Evolutionary conservation across 2,329 filamentous ascomycete genomes (phyloP), one percentile per base, ranked within the genome.

Genomic region (Nectriaceae sp.): DNA sequence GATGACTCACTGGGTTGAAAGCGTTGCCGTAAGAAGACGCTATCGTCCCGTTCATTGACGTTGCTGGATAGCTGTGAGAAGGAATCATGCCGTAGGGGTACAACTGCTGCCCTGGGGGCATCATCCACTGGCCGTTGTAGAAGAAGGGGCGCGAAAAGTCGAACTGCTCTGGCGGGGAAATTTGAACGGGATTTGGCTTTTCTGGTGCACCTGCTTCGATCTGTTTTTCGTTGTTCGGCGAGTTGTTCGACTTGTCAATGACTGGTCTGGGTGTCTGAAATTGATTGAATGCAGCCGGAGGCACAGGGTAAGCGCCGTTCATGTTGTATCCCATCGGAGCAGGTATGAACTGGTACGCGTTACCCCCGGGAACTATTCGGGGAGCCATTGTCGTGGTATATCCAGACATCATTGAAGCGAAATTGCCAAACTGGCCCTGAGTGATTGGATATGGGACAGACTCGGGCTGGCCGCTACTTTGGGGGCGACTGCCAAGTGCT

Each of bases 91-190:
- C 60, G 44, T 63, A 61, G 4, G 62, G 59, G 19, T 61, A 61
- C 40, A 59, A 55, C 6, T 54, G 50, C 15, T 56, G 44, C 13
- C 56, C 55, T 21, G 60, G 53, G 4, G 65, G 71, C 50, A 75
- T 68, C 54, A 75, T 59, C 65, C 74, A 69, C 44, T 76, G 74
- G 1, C 74, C 73, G 42, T 78, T 75, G 57, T 65, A 67, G 48
- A 70, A 65, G 54, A 74, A 77, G 1, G 77, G 74, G 29, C 72
- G 72, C 24, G 58, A 70, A 21, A 66, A 69, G 43, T 81, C 77
- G 46, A 76, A 73, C 43, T 75, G 71, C 16, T 75, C 75, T 0
- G 72, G 69, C 11, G 72, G 67, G 2, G 74, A 69, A 33, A 73
- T 59, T 35, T 62, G 65, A 26, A 65, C 57, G 15, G 65, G 57